Conservation (phyloP, 2,329 filamentous ascomycete genomes). For the Epichloe baconii region DNA sequence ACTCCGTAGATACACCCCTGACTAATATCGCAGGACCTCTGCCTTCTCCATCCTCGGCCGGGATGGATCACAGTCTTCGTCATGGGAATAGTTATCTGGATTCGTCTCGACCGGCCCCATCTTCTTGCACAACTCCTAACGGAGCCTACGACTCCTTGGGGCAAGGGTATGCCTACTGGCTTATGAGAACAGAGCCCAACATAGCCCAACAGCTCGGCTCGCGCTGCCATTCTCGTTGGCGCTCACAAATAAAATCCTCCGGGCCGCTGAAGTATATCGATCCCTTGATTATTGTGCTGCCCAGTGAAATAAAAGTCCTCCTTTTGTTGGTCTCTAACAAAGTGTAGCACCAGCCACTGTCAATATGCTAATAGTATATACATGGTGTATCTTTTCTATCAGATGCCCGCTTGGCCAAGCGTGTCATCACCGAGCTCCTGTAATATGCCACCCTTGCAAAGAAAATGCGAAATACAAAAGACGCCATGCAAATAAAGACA, state of each 20-base stretch:
- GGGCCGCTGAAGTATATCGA: constrained; percentile 30
- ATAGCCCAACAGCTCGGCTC: constrained; percentile 24
- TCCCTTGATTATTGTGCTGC: constrained; percentile 27
- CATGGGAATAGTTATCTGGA: constrained; percentile 41
- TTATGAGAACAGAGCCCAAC: constrained; percentile 26
- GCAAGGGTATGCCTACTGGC: constrained; percentile 54
- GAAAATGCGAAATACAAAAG: not conserved
- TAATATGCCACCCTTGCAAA: not conserved
- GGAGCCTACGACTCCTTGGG: constrained; percentile 55
- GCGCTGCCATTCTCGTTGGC: constrained; percentile 30
- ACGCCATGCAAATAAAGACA: not conserved
- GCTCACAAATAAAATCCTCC: constrained; percentile 30
- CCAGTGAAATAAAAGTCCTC: constrained; percentile 8
- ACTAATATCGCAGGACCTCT: constrained; percentile 9
- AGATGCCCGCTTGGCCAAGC: not conserved
- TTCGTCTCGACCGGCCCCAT: constrained; percentile 47
- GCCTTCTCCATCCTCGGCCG: not conserved
- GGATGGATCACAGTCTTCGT: constrained; percentile 34
- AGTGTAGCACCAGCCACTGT: not conserved
- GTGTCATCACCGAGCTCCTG: not conserved
- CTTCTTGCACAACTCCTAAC: constrained; percentile 57
- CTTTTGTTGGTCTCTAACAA: too few species aligned
- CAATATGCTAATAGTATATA: not conserved
- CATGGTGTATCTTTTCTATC: not conserved
- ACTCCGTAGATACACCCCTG: too few species aligned